Conservation (phyloP, 768 basidiomycete species). For the Antrodiella citrinella region DNA sequence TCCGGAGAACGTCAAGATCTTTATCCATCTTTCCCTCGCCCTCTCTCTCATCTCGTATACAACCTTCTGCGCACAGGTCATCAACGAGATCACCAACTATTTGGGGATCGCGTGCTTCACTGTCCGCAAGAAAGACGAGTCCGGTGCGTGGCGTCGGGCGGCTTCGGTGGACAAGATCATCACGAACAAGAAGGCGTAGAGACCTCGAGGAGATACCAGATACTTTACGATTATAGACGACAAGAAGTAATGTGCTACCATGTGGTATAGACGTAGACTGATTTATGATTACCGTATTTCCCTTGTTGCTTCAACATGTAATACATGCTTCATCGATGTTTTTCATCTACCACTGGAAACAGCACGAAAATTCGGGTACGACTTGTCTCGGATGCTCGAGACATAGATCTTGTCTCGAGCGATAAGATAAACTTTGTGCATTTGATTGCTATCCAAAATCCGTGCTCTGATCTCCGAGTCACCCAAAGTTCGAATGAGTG, state of each 20-base stretch:
- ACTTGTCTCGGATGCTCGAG: too few species aligned
- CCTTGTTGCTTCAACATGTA: not conserved
- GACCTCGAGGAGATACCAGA: not conserved
- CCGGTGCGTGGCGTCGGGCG: slow-evolving; percentile 45
- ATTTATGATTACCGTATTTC: not conserved
- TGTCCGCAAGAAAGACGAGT: slow-evolving; percentile 73
- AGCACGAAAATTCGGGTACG: too few species aligned
- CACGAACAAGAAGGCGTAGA: not conserved
- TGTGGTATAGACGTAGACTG: not conserved
- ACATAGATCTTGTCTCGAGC: not conserved
- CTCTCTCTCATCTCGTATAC: slow-evolving; percentile 65
- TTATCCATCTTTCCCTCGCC: slow-evolving; percentile 64
- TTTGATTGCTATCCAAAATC: not conserved
- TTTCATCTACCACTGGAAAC: too few species aligned
- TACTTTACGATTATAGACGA: not conserved
- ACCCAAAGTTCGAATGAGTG: not conserved
- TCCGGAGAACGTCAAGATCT: slow-evolving; percentile 49
- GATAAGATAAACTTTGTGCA: not conserved
- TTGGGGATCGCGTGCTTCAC: slow-evolving; percentile 95
- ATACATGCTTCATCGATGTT: not conserved
- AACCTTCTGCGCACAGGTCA: slow-evolving; percentile 77
- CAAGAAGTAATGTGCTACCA: slow-evolving; percentile 4
- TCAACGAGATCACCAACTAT: slow-evolving; percentile 81
- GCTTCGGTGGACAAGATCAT: slow-evolving; percentile 11
- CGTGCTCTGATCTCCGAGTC: not conserved